A percentile compares a stretch with the other conserved stretches of the same genome.
Conservation (phyloP, 164 flowering plant species). For the Vitis rotundifolia region DNA sequence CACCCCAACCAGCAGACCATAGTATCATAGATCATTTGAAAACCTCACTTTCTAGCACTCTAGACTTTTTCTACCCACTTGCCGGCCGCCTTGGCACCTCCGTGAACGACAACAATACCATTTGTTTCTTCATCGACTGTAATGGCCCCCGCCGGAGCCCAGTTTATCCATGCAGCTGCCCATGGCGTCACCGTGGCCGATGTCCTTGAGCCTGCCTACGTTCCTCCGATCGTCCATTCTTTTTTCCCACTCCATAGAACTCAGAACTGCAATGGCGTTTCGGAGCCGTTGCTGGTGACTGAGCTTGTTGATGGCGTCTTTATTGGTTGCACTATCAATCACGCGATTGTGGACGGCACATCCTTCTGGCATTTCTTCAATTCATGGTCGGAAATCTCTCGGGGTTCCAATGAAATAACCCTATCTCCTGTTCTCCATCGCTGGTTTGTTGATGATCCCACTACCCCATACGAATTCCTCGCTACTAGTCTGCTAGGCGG, state of each 20-base stretch:
- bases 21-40: slow-evolving; percentile 19
- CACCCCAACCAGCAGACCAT: background rate
- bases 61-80: slow-evolving; percentile 31
- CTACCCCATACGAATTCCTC: slow-evolving; percentile 20
- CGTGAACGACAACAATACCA: slow-evolving; percentile 13
- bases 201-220: slow-evolving; percentile 28
- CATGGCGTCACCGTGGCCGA: slow-evolving; percentile 31
- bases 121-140: slow-evolving; percentile 31
- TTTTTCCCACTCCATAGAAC: slow-evolving; percentile 30
- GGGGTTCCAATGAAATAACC: slow-evolving; percentile 10
- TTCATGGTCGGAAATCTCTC: slow-evolving; percentile 46
- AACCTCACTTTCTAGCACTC: slow-evolving; percentile 33
- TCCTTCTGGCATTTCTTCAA: slow-evolving; percentile 50
- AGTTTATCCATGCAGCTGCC: slow-evolving; percentile 45
- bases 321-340: slow-evolving; percentile 40
- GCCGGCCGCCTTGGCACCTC: slow-evolving; percentile 40
- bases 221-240: slow-evolving; percentile 24
- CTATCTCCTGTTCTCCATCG: slow-evolving; percentile 24
- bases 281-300: slow-evolving; percentile 40
- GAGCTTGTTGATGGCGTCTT: slow-evolving; percentile 48
- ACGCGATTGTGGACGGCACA: slow-evolving; percentile 36
- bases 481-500: background rate
- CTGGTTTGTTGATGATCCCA: slow-evolving; percentile 17
- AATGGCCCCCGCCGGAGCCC: slow-evolving; percentile 34
- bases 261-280: slow-evolving; percentile 28